Evolutionary conservation across 2,329 filamentous ascomycete genomes (phyloP).

Genomic region (Lasiodiplodia sp.): DNA sequence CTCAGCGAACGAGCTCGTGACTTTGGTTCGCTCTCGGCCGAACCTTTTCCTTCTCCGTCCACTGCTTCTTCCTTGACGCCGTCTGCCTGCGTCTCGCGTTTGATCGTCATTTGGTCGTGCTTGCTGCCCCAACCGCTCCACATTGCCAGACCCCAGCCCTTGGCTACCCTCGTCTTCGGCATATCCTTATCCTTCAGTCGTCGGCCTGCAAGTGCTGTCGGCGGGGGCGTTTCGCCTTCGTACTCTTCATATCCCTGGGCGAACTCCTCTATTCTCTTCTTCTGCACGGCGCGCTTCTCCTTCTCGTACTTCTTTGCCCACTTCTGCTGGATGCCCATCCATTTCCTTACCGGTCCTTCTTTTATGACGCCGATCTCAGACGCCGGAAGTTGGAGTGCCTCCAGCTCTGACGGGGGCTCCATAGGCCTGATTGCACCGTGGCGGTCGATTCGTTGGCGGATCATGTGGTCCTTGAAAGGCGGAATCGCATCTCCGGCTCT

Average conservation of each 20-base stretch:
- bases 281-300: conserved; percentile 75
- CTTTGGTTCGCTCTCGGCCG: conserved; percentile 16
- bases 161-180: conserved; percentile 63
- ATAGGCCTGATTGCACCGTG: conserved; percentile 78
- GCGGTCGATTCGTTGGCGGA: conserved; percentile 83
- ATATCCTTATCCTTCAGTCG: conserved; percentile 58
- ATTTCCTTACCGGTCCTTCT: conserved; percentile 78
- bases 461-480: conserved; percentile 84
- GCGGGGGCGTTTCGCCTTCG: conserved; percentile 77
- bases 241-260: conserved; percentile 71
- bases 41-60: conserved; percentile 1
- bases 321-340: conserved; percentile 75
- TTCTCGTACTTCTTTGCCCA: conserved; percentile 78
- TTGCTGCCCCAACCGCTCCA: conserved; percentile 91
- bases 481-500: conserved; percentile 86
- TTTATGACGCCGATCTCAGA: conserved; percentile 81
- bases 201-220: conserved; percentile 80
- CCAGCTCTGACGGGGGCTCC: conserved; percentile 68
- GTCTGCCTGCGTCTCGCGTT: conserved; percentile 31
- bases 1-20: conserved; percentile 27
- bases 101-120: conserved; percentile 79
- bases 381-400: conserved; percentile 68
- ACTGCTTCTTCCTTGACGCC: neutral
- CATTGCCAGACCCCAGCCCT: conserved; percentile 78
- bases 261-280: conserved; percentile 75